Evolutionary conservation across 805 yeast species (phyloP), one percentile per base, ranked within the genome.

Genomic region (Myxozyma monticola): DNA sequence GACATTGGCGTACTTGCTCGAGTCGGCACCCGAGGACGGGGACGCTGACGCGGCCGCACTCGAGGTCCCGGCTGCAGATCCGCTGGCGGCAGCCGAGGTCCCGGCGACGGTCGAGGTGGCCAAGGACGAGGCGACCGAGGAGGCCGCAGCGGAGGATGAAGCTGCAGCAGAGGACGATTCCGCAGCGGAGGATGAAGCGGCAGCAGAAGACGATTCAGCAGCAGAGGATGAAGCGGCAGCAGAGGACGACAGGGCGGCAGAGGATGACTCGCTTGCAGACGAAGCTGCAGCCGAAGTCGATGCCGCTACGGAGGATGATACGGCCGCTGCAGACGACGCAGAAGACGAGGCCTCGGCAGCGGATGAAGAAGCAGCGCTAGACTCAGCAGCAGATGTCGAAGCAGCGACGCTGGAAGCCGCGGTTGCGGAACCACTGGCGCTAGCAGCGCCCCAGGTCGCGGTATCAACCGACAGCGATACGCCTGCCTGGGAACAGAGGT

Each of bases 401-500:
- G n/a, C n/a, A n/a, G n/a, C n/a, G n/a, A n/a, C n/a, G n/a, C n/a
- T n/a, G n/a, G n/a, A n/a, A n/a, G n/a, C n/a, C n/a, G n/a, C n/a
- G n/a, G n/a, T n/a, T n/a, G n/a, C n/a, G n/a, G n/a, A 25, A 22
- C 43, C 48, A 9, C 25, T 12, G 31, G 43, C 47, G 18, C 40
- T 10, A 21, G 17, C 46, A 10, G 36, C 51, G 37, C 47, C 22
- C 43, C 38, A 37, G 35, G 54, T 45, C 22, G 49, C 46, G 17
- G 54, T 45, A 37, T 50, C 15, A 30, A 50, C 39, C 31, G 54
- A 50, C 28, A 50, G 42, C 2, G 54, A 29, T 37, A 50, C 50
- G 44, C 57, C 54, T 42, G 51, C 57, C 12, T 42, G 29, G 26
- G 39, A 7, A 48, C 57, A 53, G 37, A 53, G 41, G 26, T 41